Conservation (phyloP, 192 early-diverging fungal genomes). For the Linnemannia schmuckeri region DNA sequence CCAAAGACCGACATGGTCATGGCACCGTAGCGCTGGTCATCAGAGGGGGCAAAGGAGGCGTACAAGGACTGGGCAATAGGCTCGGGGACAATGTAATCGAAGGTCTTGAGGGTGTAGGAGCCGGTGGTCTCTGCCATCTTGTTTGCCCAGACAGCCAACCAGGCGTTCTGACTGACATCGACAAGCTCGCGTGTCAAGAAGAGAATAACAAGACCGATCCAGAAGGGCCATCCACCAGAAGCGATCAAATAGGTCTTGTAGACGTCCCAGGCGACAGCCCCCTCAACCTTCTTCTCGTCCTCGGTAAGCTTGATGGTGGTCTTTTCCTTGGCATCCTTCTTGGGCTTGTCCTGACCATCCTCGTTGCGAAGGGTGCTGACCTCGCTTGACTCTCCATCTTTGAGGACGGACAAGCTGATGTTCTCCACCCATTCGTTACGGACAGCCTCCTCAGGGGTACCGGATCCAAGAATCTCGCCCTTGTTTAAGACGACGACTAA, state of each 20-base stretch:
- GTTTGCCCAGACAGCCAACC: conserved; percentile 53
- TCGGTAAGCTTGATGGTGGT: conserved; percentile 75
- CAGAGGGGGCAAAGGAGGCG: conserved; percentile 18
- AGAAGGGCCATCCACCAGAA: conserved; percentile 75
- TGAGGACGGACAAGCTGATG: conserved; percentile 36
- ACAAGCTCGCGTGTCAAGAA: conserved; percentile 58
- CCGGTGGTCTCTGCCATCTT: conserved; percentile 39
- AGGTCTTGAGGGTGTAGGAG: conserved; percentile 35
- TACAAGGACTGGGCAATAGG: conserved; percentile 35
- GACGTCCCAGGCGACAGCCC: conserved; percentile 79
- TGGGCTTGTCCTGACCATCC: conserved; percentile 43
- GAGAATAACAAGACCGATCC: conserved; percentile 66
- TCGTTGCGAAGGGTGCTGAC: conserved; percentile 60
- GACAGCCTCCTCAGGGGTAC: conserved; percentile 64
- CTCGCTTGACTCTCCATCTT: conserved; percentile 35
- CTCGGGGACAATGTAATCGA: conserved; percentile 25
- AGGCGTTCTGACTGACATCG: conserved; percentile 74
- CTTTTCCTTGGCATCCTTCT: conserved; percentile 56
- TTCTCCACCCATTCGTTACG: conserved; percentile 62
- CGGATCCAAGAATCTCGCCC: conserved; percentile 68
- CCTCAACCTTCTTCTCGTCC: conserved; percentile 88
- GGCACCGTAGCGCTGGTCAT: conserved; percentile 11
- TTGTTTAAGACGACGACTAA: conserved; percentile 73
- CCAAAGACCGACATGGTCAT: conserved; percentile 40
- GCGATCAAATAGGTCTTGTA: conserved; percentile 84